A percentile compares a stretch with the other conserved stretches of the same genome.
Conservation (phyloP, 441 rosid species). For the Populus hybrid region DNA sequence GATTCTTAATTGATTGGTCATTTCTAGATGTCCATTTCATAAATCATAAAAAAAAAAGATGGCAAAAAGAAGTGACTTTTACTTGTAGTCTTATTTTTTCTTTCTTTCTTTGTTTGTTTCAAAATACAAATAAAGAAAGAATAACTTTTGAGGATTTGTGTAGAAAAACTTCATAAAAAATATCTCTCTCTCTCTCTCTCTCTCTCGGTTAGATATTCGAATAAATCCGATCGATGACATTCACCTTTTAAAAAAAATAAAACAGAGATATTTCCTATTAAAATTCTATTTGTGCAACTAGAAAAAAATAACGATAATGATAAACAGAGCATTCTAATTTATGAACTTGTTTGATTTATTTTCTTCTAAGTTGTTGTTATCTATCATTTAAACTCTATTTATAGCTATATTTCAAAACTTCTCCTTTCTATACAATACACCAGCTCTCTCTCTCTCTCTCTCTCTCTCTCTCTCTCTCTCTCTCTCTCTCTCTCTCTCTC, state of each 20-base stretch:
- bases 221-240: neutral
- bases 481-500: no score
- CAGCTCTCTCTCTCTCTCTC: no score
- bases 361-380: neutral
- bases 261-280: neutral
- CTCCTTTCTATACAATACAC: no score
- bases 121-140: neutral
- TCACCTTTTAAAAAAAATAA: neutral
- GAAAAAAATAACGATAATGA: neutral
- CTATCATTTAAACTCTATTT: neutral
- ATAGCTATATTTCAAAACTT: no score
- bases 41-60: neutral
- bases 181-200: no score
- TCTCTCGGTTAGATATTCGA: neutral
- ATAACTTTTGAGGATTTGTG: neutral
- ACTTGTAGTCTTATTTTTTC: neutral
- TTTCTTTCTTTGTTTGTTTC: neutral
- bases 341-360: no score
- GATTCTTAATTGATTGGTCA: conserved; percentile 21
- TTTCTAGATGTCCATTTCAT: conserved; percentile 16
- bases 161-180: neutral
- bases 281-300: neutral
- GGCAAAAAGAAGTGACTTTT: neutral
- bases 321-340: no score
- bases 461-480: no score